Base-by-base conservation (phyloP, 371 early-diverging fungal genomes). In the Rhizopus sp. region DNA sequence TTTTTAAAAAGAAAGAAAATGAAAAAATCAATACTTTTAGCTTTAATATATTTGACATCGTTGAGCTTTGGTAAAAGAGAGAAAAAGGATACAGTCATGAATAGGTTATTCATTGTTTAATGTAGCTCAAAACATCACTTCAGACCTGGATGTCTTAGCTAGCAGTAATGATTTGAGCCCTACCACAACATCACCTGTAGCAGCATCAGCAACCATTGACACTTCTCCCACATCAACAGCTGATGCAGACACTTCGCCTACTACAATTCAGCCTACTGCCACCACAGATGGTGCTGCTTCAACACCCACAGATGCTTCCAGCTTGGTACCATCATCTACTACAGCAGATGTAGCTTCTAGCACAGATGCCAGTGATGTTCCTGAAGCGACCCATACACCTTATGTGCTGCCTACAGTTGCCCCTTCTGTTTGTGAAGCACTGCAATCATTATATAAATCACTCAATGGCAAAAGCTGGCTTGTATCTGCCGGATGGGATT, bases 401-500 rank as follows among this genome's bases (percentile, higher is more conserved):
- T 46, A 46, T 23, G 29, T 46, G 7, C 17, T 9, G 1, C 16
- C 16, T 4, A 60, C 63, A 15, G 57, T 57, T 4, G 51, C 54
- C 40, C 61, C 62, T 17, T 30, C 46, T 23, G 61, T 63, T 12
- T 80, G 80, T 46, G 42, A 53, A 7, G 72, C 70, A 15, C 50
- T 80, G 0, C 62, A 71, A 39, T 66, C 72, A 29, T 61, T 68
- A 54, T 80, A 64, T 32, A 61, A 58, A 3, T 44, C 62, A 6
- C 41, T 73, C 13, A 69, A 70, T 47, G 80, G 80, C 2, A 67
- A 63, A 17, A 34, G 45, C 17, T 80, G 80, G 80, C 35, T 63
- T 7, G 55, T 68, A 31, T 55, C 51, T 13, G 69, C 67, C 2
- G 75, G 77, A n/a, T 80, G 77, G 80, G 58, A 66, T 17, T 69